Evolutionary conservation across 2,329 filamentous ascomycete species (phyloP).

Genomic region (Aspergillus fructus): DNA sequence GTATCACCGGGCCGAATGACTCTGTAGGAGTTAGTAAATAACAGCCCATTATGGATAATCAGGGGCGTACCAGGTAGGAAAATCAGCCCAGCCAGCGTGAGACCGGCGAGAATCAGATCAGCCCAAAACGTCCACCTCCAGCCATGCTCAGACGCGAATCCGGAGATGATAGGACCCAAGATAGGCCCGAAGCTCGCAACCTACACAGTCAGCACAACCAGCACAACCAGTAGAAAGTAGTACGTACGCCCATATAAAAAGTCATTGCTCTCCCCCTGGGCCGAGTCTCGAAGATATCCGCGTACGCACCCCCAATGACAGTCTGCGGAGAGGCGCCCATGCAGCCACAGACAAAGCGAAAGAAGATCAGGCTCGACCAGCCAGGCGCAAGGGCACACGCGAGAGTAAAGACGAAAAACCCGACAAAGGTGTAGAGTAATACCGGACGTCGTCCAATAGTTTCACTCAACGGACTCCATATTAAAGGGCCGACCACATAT

Average conservation of each 20-base stretch:
- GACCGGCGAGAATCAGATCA: conserved; percentile 63
- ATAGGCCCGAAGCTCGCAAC: conserved; percentile 43
- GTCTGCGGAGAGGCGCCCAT: conserved; percentile 44
- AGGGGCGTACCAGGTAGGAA: conserved; percentile 52
- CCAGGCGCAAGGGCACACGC: conserved; percentile 45
- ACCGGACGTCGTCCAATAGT: conserved; percentile 40
- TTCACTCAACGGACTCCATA: conserved; percentile 46
- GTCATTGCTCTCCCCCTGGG: conserved; percentile 40
- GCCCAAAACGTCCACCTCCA: conserved; percentile 57
- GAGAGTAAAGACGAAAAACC: conserved; percentile 41
- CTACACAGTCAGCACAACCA: conserved; percentile 8
- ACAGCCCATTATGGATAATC: no score
- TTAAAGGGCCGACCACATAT: conserved; percentile 41
- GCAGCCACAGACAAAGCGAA: conserved; percentile 44
- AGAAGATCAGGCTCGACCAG: conserved; percentile 42
- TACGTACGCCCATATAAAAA: conserved; percentile 41
- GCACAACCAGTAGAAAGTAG: background rate
- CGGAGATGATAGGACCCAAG: conserved; percentile 46
- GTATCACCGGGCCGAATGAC: conserved; percentile 60
- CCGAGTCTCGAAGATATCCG: conserved; percentile 43
- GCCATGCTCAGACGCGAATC: conserved; percentile 38
- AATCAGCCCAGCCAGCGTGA: conserved; percentile 59
- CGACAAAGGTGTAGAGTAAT: conserved; percentile 51
- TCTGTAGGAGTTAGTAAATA: conserved; percentile 38
- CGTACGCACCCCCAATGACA: conserved; percentile 46